Conservation (phyloP, 2,329 filamentous ascomycete genomes). For the Magnaporthiopsis incrustans region DNA sequence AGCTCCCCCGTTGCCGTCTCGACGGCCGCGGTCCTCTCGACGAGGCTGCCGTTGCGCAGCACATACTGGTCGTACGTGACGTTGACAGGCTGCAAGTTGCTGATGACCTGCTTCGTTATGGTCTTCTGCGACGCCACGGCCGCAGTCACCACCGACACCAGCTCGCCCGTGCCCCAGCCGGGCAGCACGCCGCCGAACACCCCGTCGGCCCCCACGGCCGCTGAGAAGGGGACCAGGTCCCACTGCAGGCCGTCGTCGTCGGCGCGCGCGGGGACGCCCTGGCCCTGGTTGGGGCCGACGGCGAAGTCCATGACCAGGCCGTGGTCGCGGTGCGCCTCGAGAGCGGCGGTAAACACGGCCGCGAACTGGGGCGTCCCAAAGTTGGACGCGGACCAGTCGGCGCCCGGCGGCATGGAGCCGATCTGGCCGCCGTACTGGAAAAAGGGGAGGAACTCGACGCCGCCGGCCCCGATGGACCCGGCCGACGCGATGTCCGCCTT, state of each 20-base stretch:
- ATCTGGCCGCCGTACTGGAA: slow-evolving; percentile 28
- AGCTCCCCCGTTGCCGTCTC: too few relatives aligned
- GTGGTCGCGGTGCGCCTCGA: slow-evolving; percentile 23
- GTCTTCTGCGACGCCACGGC: too few relatives aligned
- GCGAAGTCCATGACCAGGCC: slow-evolving; percentile 35
- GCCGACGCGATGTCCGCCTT: slow-evolving; percentile 8
- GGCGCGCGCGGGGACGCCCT: slow-evolving; percentile 33
- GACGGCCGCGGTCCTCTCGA: too few relatives aligned
- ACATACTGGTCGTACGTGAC: too few relatives aligned
- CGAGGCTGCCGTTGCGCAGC: too few relatives aligned
- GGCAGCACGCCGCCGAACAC: slow-evolving; percentile 24
- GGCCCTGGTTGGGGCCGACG: slow-evolving; percentile 37
- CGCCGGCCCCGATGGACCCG: too few relatives aligned
- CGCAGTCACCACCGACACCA: too few relatives aligned
- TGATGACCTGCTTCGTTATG: too few relatives aligned
- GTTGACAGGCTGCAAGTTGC: too few relatives aligned
- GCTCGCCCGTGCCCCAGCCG: slow-evolving; percentile 9
- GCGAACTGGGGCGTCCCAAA: slow-evolving; percentile 10
- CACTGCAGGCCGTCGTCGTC: slow-evolving; percentile 25
- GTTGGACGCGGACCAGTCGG: too few relatives aligned
- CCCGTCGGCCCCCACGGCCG: slow-evolving; percentile 19
- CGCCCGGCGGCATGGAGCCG: slow-evolving; percentile 14
- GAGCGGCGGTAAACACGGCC: slow-evolving; percentile 12
- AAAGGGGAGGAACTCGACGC: slow-evolving; percentile 28
- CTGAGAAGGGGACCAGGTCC: slow-evolving; percentile 23